Base-by-base conservation (phyloP, 2,329 filamentous ascomycete genomes). In the Drechslerella dactyloides region DNA sequence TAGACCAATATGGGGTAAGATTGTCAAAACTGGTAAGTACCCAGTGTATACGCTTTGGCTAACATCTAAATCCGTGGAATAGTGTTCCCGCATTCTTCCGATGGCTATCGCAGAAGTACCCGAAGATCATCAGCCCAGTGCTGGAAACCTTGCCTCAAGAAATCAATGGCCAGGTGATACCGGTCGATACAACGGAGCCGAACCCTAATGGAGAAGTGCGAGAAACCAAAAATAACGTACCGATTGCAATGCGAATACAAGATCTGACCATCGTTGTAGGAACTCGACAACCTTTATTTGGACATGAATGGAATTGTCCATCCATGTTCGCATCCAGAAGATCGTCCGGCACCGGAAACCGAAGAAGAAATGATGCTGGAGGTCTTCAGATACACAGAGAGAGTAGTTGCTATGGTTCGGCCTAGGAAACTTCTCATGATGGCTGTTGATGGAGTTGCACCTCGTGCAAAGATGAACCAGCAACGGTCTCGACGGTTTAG, bases 221-320 rank as follows among this genome's bases (percentile, higher is more conserved):
- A 13, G 30, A 42, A 46, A 27, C 40, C 27, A 21, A 24, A 46
- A 10, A 35, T 23, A 1, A 24, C n/a, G n/a, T 19, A 17, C 27
- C 30, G 2, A 21, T 63, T 48, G 13, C 8, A 8, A 21, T 11
- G 8, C n/a, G 8, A 21, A 37, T n/a, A 21, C 27, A 8, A 23
- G 7, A 55, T n/a, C 35, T 56, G 44, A 57, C 6, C 17, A 2
- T 13, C 8, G 37, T n/a, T 27, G 21, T 54, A 76, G 81, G 94
- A 99, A 80, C 90, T 96, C 78, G 93, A 99, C 82, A 99, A 99
- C 78, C 84, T 99, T 4, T 99, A 99, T 78, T 86, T 99, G 74
- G 94, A 99, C 78, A 97, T 99, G 93, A 99, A 99, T 80, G 96
- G 94, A 79, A 99, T 99, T 75, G 94, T 99, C 40, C 94, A 99